phyloP scores from a whole-genome alignment of 257 asterid species.

The Petunia axillaris region DNA sequence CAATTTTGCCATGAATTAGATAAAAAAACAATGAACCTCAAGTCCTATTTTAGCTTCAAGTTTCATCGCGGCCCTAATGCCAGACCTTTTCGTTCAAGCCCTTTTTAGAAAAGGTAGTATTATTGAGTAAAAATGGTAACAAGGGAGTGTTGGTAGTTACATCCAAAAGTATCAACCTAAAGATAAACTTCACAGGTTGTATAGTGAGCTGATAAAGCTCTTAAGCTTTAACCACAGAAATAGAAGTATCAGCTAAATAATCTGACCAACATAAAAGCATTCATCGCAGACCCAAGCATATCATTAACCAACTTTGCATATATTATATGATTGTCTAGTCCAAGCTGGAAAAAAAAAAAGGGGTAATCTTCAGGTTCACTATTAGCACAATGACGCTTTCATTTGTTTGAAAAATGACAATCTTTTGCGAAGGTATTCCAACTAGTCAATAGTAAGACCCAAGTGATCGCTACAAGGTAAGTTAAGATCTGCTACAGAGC shows the following conservation, averaged over 20 bases:
- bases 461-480: background rate
- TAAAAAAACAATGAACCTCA: background rate
- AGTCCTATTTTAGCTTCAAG: background rate
- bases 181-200: no score
- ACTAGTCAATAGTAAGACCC: background rate
- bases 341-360: background rate
- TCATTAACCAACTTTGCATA: background rate
- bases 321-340: background rate
- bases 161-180: no score
- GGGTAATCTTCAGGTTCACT: background rate
- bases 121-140: no score
- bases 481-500: background rate
- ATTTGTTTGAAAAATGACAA: background rate
- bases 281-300: background rate
- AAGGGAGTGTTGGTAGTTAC: no score
- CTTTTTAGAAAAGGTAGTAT: no score
- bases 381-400: background rate
- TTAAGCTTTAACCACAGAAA: background rate
- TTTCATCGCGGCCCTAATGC: background rate
- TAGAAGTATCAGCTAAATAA: background rate
- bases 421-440: background rate
- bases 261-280: background rate
- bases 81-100: background rate
- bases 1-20: background rate
- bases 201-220: no score